Evolutionary conservation across 495 filamentous ascomycete genomes (phyloP), one percentile per base, ranked within the genome.

Genomic region (Astrocystis sublimbata): DNA sequence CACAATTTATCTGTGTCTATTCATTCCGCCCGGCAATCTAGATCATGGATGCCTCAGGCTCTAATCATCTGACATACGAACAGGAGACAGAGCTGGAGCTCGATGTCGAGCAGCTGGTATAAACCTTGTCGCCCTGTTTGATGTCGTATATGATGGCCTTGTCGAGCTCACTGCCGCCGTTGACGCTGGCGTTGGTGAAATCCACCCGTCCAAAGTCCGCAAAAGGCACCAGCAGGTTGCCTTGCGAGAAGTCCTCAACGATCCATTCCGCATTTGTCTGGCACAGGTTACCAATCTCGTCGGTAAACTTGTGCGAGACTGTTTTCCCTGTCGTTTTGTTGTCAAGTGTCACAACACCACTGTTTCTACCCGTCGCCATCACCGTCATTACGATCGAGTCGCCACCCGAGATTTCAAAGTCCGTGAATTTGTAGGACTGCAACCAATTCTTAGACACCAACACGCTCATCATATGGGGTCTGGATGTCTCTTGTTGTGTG

Each of bases 201-300:
- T 63, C 70, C 6, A 87, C 75, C 3, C 68, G 71, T 40, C 78
- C 78, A 65, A 86, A 87, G 67, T 86, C 72, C 15, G 77, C 83
- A 63, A 88, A 74, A 5, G 78, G 73, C 0, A 88, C 84, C 60
- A 81, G 73, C 46, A 61, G 59, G 50, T 68, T 69, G 23, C 80
- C 79, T 2, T 73, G 67, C 57, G 82, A 75, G 64, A 83, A 88
- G 58, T 88, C 85, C 75, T 88, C 86, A 28, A 88, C 82, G 57
- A 88, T 87, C 86, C 85, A 88, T 60, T 88, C 86, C 13, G 81
- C 85, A 64, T 88, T 87, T 52, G 71, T 70, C 51, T 75, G 69
- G 66, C 76, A 76, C 9, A 83, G 73, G 1, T 55, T 55, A 10
- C 62, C 61, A 21, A 58, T 42, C 61, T 72, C 74, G 65, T 33